Evolutionary conservation across 768 basidiomycete species (phyloP), one percentile per base, ranked within the genome.

Genomic region (Naematelia aurantialba): DNA sequence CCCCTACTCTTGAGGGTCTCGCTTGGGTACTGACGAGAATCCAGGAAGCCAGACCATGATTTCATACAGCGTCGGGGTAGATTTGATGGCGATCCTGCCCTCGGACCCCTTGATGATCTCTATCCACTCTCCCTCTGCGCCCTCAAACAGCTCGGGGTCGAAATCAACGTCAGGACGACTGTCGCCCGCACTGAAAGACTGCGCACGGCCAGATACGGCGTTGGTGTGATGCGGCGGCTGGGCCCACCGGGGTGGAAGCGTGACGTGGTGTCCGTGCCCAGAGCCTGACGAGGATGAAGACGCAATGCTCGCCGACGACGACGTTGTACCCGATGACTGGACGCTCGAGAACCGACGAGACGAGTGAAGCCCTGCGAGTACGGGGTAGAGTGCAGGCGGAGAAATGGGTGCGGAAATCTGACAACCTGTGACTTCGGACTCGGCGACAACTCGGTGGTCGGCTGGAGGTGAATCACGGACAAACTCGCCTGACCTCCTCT

Each of bases 31-130:
- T 64, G 52, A 72, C 71, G 61, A 56, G 58, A 73, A 69, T 0
- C 66, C 68, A 31, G 71, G 71, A 25, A 73, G 49, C 66, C 68
- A 69, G 12, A 67, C 70, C 66, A 67, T 56, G 53, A 73, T 63
- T 34, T 63, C 63, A 46, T 70, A 70, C 14, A 54, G 3, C n/a
- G 42, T 48, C 14, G 45, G 45, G 0, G 62, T 68, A 34, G 56
- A 61, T 47, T 66, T 63, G 42, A 73, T 60, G 12, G 68, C 66
- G n/a, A 73, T 69, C 45, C 71, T 61, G 10, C 68, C 71, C 30
- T 70, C 68, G 17, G 50, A 51, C 45, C 68, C 68, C 51, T 73
- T 73, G 53, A 73, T 68, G 31, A 73, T 56, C 50, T 73, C 71
- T 8, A 66, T 59, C 59, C 58, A 59, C 27, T 67, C 63, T 29